A percentile compares a stretch with the other conserved stretches of the same genome.
Evolutionary conservation across 2,329 filamentous ascomycete genomes (phyloP).

Genomic region (Exophiala sp.): DNA sequence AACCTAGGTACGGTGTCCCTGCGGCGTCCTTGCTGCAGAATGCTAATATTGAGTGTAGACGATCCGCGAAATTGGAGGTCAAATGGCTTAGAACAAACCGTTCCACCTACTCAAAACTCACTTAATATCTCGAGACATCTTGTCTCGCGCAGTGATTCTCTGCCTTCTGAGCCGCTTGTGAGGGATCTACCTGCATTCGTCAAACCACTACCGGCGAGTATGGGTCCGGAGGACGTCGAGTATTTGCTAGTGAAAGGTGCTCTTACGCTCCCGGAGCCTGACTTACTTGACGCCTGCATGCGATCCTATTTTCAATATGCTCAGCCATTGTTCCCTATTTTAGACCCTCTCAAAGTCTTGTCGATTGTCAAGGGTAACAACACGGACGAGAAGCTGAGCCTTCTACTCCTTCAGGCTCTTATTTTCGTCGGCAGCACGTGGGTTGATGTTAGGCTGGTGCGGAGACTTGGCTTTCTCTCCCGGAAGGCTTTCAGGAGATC

Average conservation of each 20-base stretch:
- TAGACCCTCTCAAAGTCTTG: constrained; percentile 68
- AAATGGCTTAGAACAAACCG: too few relatives aligned
- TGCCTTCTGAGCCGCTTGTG: too few relatives aligned
- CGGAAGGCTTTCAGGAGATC: constrained; percentile 77
- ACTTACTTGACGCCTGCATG: constrained; percentile 75
- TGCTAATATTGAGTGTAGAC: too few relatives aligned
- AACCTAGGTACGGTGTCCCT: too few relatives aligned
- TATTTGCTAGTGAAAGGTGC: constrained; percentile 83
- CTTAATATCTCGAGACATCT: neutral
- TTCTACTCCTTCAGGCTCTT: constrained; percentile 85
- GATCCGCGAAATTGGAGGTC: too few relatives aligned
- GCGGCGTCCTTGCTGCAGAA: too few relatives aligned
- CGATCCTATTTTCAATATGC: constrained; percentile 82
- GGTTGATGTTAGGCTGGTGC: constrained; percentile 76
- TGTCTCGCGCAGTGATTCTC: neutral
- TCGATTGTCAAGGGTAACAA: neutral
- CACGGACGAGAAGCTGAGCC: constrained; percentile 59
- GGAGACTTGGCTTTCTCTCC: constrained; percentile 69
- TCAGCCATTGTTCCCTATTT: constrained; percentile 86
- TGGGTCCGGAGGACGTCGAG: constrained; percentile 74
- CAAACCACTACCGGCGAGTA: constrained; percentile 70
- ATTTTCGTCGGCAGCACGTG: constrained; percentile 91
- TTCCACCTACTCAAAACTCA: neutral
- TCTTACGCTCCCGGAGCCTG: constrained; percentile 65
- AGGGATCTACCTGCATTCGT: constrained; percentile 53